Conservation (phyloP, 2,329 filamentous ascomycete genomes). For the Colletotrichum chrysophilum region DNA sequence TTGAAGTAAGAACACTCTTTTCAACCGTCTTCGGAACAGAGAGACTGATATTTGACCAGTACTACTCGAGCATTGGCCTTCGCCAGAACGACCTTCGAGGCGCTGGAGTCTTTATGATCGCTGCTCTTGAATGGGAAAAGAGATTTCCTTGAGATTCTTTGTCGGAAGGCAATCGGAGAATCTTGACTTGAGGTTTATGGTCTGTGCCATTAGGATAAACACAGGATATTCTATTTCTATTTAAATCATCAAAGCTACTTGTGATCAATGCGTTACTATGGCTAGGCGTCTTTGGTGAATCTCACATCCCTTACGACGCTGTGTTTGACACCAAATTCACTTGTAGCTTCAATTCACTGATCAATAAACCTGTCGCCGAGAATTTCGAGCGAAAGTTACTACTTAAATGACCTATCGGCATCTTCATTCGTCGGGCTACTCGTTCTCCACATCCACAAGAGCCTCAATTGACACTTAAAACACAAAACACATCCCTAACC, state of each 20-base stretch:
- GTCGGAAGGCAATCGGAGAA: neutral
- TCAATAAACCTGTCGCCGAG: rapidly evolving
- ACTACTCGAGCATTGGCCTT: slow-evolving; percentile 30
- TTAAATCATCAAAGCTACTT: neutral
- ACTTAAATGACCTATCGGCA: neutral
- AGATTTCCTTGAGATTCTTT: neutral
- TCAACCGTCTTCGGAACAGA: neutral
- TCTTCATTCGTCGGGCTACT: neutral
- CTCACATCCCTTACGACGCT: neutral
- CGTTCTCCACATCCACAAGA: neutral
- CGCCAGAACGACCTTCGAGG: slow-evolving; percentile 32
- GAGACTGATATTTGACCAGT: slow-evolving; percentile 14
- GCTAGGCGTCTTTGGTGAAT: neutral
- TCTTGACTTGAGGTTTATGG: neutral
- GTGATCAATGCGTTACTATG: neutral
- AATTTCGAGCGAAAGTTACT: neutral
- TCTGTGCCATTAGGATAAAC: neutral
- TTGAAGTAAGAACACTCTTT: slow-evolving; percentile 42
- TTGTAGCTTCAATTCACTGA: neutral
- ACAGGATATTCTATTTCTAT: neutral
- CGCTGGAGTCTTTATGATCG: slow-evolving; percentile 33
- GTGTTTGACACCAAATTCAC: neutral
- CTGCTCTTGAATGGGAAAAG: slow-evolving; percentile 31
- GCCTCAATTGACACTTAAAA: neutral
- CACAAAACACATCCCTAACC: neutral